Evolutionary conservation across 1,139 yeast genomes (phyloP).

Genomic region (Keqinozyma sinolaborantium): DNA sequence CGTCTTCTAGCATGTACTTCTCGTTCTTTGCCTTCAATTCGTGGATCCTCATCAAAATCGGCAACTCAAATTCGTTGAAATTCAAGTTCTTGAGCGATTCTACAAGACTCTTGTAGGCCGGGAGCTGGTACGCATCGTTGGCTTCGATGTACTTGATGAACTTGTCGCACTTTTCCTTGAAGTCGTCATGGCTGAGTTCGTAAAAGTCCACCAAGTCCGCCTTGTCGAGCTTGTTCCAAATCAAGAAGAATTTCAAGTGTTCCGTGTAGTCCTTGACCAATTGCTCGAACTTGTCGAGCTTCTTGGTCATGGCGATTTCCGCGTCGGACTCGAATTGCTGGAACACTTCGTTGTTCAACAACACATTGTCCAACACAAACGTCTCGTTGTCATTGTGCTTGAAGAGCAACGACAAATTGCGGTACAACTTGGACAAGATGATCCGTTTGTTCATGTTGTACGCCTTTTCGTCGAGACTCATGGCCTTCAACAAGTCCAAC

Average conservation of each 20-base stretch:
- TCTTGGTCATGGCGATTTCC: background rate
- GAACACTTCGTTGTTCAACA: slow-evolving; percentile 27
- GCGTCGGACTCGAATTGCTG: slow-evolving; percentile 19
- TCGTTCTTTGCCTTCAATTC: slow-evolving; percentile 1
- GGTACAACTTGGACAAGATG: slow-evolving; percentile 24
- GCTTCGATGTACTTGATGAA: slow-evolving; percentile 5
- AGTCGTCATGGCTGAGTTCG: slow-evolving; percentile 8
- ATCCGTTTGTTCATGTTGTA: slow-evolving; percentile 10
- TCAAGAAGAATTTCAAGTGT: slow-evolving; percentile 5
- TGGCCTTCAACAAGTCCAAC: slow-evolving; percentile 10
- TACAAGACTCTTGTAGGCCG: slow-evolving; percentile 4
- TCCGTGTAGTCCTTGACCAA: slow-evolving; percentile 4
- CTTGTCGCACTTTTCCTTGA: slow-evolving; percentile 2
- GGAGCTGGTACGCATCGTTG: slow-evolving; percentile 5
- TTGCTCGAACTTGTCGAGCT: background rate
- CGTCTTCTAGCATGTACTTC: slow-evolving; percentile 1
- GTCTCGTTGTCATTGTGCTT: slow-evolving; percentile 29
- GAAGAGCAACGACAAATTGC: slow-evolving; percentile 30
- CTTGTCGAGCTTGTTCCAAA: slow-evolving; percentile 3
- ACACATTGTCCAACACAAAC: slow-evolving; percentile 33
- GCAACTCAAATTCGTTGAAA: slow-evolving; percentile 6
- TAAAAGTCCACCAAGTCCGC: slow-evolving; percentile 10
- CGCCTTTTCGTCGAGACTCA: slow-evolving; percentile 16
- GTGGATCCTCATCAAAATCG: slow-evolving; percentile 6
- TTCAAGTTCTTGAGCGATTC: slow-evolving; percentile 4